Conservation (phyloP, 371 early-diverging fungal species). For the Dichotomocladium elegans region DNA sequence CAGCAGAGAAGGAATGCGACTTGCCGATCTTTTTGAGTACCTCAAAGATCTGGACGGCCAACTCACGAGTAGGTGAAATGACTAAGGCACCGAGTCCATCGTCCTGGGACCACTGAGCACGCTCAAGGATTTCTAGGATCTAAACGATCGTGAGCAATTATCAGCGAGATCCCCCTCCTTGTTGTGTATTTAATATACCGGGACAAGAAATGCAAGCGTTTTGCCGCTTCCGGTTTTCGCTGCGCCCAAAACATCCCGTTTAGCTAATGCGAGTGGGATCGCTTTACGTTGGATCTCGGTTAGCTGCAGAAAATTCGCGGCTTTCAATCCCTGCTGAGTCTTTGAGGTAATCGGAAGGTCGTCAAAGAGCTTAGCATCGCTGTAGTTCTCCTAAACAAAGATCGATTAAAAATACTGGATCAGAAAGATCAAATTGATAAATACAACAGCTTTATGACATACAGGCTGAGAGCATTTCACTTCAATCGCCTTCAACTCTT, state of each 20-base stretch:
- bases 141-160: conserved; percentile 15
- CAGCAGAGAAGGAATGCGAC: conserved; percentile 88
- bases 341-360: conserved; percentile 70
- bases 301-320: conserved; percentile 83
- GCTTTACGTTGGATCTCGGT: conserved; percentile 97
- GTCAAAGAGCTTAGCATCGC: conserved; percentile 36
- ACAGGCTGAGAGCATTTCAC: conserved; percentile 33
- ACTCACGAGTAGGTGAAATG: conserved; percentile 98
- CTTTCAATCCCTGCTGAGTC: conserved; percentile 65
- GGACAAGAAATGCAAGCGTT: conserved; percentile 97
- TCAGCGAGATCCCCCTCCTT: no score
- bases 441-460: not conserved
- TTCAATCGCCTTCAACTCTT: conserved; percentile 30
- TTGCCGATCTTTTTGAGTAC: conserved; percentile 87
- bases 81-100: conserved; percentile 93
- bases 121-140: conserved; percentile 78
- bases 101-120: conserved; percentile 76
- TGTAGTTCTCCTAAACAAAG: conserved; percentile 29
- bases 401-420: not conserved
- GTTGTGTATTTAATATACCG: no score
- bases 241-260: conserved; percentile 93
- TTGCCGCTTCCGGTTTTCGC: conserved; percentile 99
- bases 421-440: not conserved
- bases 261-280: conserved; percentile 83
- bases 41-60: conserved; percentile 96